Evolutionary conservation across 768 basidiomycete genomes (phyloP).

Genomic region (Cubamyces lactineus): DNA sequence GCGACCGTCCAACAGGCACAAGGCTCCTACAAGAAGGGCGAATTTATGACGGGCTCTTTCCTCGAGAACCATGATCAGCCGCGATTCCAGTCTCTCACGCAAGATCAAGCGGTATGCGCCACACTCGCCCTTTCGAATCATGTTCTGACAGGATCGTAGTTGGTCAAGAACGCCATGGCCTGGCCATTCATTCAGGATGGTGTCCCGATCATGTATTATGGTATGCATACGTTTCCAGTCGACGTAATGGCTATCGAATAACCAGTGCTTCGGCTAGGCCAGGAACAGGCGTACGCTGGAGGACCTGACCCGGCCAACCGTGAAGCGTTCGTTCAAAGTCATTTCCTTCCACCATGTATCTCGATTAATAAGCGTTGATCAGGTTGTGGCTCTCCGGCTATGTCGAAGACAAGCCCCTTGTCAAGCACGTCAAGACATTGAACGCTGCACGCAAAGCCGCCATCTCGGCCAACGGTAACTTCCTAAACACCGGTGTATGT

Average conservation of each 20-base stretch:
- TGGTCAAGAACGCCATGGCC: constrained; percentile 50
- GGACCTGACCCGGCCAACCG: constrained; percentile 51
- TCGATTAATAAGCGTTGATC: not conserved
- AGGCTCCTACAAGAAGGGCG: constrained; percentile 42
- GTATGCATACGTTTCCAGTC: constrained; percentile 24
- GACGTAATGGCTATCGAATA: not conserved
- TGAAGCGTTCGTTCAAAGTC: constrained; percentile 45
- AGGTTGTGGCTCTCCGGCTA: constrained; percentile 68
- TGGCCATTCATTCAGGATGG: constrained; percentile 56
- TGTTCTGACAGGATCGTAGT: constrained; percentile 27
- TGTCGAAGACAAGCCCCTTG: constrained; percentile 50
- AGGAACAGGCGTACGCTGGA: constrained; percentile 54
- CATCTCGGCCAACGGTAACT: constrained; percentile 44
- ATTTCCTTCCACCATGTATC: not conserved
- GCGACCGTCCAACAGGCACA: constrained; percentile 37
- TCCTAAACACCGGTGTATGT: constrained; percentile 51
- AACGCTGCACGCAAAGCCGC: constrained; percentile 58
- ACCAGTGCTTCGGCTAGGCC: constrained; percentile 36
- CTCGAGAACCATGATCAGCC: constrained; percentile 61
- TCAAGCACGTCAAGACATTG: constrained; percentile 49
- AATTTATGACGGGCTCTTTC: constrained; percentile 49
- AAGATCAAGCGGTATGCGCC: constrained; percentile 46
- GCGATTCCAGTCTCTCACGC: constrained; percentile 47
- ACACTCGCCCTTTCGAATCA: not conserved
- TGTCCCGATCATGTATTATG: constrained; percentile 55